Evolutionary conservation across 208 protist species (phyloP), one percentile per base, ranked within the genome.

Genomic region (Endotrypanum monterogeii): DNA sequence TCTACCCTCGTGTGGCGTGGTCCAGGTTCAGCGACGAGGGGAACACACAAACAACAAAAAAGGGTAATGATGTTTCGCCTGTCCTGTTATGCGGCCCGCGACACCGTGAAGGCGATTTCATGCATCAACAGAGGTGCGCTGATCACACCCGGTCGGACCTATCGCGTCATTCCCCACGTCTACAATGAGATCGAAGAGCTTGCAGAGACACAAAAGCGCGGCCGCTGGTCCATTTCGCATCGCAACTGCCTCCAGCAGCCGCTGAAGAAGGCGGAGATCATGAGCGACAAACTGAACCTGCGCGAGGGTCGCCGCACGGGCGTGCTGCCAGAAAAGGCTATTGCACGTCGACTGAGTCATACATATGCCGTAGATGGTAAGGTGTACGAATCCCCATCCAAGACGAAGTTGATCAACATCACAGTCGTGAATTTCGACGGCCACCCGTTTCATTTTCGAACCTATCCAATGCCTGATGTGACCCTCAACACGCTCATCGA

Each of bases 401-500:
- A 94, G 72, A 91, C 85, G 30, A 91, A 89, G 81, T 51, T 88
- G n/a, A 95, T 97, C 66, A 95, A 92, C 83, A 85, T 97, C 67
- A 96, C 93, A 1, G 85, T 97, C 44, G 71, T 97, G 30, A 84
- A 83, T 58, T 95, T 97, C 56, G 93, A 95, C 57, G 93, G 93
- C 14, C 93, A 97, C 70, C 93, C 93, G 30, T 97, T 94, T 58
- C 89, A 96, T 83, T 95, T 97, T 73, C 89, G 93, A 46, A 72
- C 82, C 35, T 94, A 94, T 69, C 87, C 93, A n/a, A 95, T 95
- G 91, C 91, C 93, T 12, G 93, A 97, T 65, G 89, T 97, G 48
- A 96, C 93, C 48, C 89, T 95, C 52, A 97, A 97, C 76, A 94
- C 83, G 8, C 82, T 97, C 14, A 97, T 97, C 68, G 93, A 97